These are phyloP conservation scores for Emmonsia crescens DNA, from an alignment of 2,329 filamentous ascomycete genomes.

Conservation along the genomic window DNA sequence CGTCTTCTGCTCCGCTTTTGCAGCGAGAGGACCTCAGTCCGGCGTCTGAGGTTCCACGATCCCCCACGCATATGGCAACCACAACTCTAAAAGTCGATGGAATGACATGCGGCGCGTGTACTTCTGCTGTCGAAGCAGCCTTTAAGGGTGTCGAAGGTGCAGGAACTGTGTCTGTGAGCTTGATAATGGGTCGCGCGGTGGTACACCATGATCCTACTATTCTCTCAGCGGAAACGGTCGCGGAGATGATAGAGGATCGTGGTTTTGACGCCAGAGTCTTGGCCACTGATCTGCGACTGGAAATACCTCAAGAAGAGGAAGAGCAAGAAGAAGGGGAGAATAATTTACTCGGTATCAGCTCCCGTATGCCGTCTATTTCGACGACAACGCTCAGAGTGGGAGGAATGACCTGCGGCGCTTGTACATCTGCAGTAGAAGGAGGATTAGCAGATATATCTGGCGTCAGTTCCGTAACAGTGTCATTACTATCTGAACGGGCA, in stretches of 20 bases:
- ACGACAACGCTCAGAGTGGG: slow-evolving; percentile 68
- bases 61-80: slow-evolving; percentile 62
- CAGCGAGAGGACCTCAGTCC: slow-evolving; percentile 11
- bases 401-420: slow-evolving; percentile 87
- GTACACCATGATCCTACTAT: slow-evolving; percentile 72
- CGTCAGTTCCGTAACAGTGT: slow-evolving; percentile 68
- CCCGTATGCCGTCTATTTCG: slow-evolving; percentile 30
- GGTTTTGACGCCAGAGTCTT: slow-evolving; percentile 87
- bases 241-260: slow-evolving; percentile 79
- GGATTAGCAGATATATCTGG: slow-evolving; percentile 66
- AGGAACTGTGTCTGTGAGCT: slow-evolving; percentile 76
- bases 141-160: slow-evolving; percentile 75
- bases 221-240: slow-evolving; percentile 63
- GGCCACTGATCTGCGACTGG: slow-evolving; percentile 61
- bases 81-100: slow-evolving; percentile 86
- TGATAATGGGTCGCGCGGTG: slow-evolving; percentile 94
- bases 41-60: slow-evolving; percentile 10
- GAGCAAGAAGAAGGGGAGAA: slow-evolving; percentile 23
- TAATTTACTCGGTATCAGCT: slow-evolving; percentile 12
- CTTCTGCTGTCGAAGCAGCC: slow-evolving; percentile 84
- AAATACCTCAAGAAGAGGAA: slow-evolving; percentile 30
- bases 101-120: slow-evolving; percentile 83
- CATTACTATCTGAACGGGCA: slow-evolving; percentile 72
- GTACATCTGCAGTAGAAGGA: slow-evolving; percentile 73
- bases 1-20: slow-evolving; percentile 10